Percentiles rank a stretch among this genome's conserved stretches.
These are phyloP conservation scores for Physaria fendleri DNA, from an alignment of 345 rosid genomes.

Conservation along the genomic window DNA sequence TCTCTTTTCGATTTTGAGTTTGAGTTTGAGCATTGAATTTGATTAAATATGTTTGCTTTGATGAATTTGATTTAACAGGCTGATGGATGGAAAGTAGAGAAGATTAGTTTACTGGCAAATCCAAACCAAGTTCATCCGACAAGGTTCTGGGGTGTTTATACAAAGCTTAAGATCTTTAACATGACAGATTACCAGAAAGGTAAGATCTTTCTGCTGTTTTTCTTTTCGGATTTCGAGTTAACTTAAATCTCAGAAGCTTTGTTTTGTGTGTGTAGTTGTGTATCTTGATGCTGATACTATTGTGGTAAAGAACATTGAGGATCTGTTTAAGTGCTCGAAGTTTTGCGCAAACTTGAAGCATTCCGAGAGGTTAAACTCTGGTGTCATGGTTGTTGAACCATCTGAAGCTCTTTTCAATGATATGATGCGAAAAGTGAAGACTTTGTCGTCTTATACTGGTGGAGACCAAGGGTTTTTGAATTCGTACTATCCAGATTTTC, in stretches of 20 bases:
- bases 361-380: slow-evolving; percentile 92
- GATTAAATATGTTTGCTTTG: background rate
- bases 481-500: slow-evolving; percentile 71
- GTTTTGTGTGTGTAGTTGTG: slow-evolving; percentile 49
- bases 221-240: background rate
- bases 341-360: slow-evolving; percentile 96
- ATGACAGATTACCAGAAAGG: slow-evolving; percentile 88
- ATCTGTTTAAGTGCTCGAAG: slow-evolving; percentile 67
- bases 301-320: slow-evolving; percentile 87
- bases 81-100: slow-evolving; percentile 93
- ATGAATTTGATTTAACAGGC: slow-evolving; percentile 39
- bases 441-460: slow-evolving; percentile 80
- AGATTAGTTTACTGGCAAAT: slow-evolving; percentile 74
- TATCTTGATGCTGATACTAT: slow-evolving; percentile 96
- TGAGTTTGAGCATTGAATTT: background rate
- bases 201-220: background rate
- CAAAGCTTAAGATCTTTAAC: slow-evolving; percentile 88
- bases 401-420: slow-evolving; percentile 61
- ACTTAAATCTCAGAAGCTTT: background rate
- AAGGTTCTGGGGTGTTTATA: slow-evolving; percentile 97
- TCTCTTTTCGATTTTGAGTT: background rate
- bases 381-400: slow-evolving; percentile 98
- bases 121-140: slow-evolving; percentile 85
- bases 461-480: slow-evolving; percentile 95
- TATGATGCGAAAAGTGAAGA: slow-evolving; percentile 82